Percentiles rank a stretch among this genome's conserved stretches.
Conservation (phyloP, 306 rosid genomes). For the Cyclanthera cordifolia region DNA sequence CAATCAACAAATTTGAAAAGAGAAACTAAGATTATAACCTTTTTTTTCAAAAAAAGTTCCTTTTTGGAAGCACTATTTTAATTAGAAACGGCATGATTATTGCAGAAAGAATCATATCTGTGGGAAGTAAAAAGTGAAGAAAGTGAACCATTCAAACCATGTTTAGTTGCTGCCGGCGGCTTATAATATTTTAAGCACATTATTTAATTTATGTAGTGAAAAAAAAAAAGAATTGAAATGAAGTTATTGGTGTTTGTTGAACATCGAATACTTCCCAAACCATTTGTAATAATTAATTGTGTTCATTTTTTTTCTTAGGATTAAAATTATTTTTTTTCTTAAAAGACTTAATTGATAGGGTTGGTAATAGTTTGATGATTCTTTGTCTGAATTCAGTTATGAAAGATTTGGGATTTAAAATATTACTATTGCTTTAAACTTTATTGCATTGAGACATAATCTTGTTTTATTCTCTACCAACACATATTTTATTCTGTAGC, state of each 20-base stretch:
- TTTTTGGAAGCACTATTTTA: not conserved
- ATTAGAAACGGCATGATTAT: not conserved
- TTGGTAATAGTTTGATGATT: not conserved
- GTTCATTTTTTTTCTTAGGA: not conserved
- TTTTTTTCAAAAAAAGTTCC: not conserved
- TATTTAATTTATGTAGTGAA: not conserved
- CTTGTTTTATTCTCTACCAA: not conserved
- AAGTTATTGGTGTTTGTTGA: not conserved
- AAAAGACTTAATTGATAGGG: not conserved
- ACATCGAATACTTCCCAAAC: not conserved
- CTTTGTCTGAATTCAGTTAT: not conserved
- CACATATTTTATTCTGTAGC: too few relatives aligned
- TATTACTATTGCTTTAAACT: not conserved
- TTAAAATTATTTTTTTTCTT: not conserved
- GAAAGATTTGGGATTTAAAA: constrained; percentile 2
- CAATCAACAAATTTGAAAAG: not conserved
- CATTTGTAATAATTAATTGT: not conserved
- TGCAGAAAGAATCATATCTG: constrained; percentile 5
- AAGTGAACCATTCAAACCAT: not conserved
- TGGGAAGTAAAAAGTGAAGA: not conserved
- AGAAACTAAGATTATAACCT: not conserved
- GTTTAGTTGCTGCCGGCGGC: constrained; percentile 12
- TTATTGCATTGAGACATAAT: not conserved
- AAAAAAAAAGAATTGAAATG: not conserved
- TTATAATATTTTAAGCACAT: not conserved